phyloP scores from a whole-genome alignment of 2,329 filamentous ascomycete species.

The Colletotrichum zoysiae region DNA sequence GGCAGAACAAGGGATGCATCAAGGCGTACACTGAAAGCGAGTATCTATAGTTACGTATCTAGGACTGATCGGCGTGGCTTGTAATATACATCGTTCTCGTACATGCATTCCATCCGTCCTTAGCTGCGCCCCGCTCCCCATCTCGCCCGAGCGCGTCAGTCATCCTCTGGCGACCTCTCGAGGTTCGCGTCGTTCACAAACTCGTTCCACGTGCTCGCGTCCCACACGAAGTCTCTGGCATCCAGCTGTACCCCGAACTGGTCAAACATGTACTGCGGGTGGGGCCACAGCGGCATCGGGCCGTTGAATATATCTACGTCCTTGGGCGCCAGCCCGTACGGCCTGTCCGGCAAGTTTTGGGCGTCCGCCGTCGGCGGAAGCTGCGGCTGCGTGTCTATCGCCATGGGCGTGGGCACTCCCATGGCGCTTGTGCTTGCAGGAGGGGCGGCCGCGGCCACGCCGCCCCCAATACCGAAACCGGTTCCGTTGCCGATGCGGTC shows the following conservation, averaged over 20 bases:
- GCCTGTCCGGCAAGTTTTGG: neutral
- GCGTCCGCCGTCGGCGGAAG: neutral
- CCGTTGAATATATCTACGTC: slow-evolving; percentile 28
- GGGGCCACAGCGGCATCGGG: slow-evolving; percentile 29
- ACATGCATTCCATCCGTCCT: neutral
- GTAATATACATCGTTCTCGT: neutral
- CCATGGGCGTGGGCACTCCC: slow-evolving; percentile 7
- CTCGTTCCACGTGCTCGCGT: slow-evolving; percentile 59
- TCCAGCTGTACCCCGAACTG: slow-evolving; percentile 43
- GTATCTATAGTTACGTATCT: slow-evolving; percentile 1
- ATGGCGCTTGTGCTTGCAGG: neutral
- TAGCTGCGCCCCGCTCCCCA: neutral
- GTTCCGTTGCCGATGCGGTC: neutral
- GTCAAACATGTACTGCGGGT: slow-evolving; percentile 45
- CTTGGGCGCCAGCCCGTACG: slow-evolving; percentile 5
- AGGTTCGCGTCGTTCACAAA: slow-evolving; percentile 57
- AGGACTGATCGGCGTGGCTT: slow-evolving; percentile 20
- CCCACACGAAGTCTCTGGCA: slow-evolving; percentile 44
- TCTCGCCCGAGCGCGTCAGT: slow-evolving; percentile 35
- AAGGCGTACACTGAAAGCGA: neutral
- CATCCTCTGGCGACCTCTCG: slow-evolving; percentile 48
- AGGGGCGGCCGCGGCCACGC: neutral
- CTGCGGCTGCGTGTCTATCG: slow-evolving; percentile 7
- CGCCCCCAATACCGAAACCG: neutral
- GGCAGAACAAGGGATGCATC: neutral